Evolutionary conservation across 129 eudicot species (phyloP).

Genomic region (Centaurea solstitialis): DNA sequence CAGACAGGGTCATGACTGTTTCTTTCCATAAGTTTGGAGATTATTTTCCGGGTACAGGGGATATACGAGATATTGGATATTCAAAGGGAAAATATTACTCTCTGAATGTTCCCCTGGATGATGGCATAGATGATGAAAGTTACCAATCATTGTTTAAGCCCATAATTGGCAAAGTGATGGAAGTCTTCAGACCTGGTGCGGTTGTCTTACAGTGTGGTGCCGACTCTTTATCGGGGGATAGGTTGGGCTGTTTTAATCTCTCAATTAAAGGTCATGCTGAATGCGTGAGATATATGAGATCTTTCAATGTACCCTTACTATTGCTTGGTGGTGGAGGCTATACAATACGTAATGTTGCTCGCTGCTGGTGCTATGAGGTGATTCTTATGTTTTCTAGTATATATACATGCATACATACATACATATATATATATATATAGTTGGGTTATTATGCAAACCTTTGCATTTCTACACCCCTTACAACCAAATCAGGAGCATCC

Average conservation of each 20-base stretch:
- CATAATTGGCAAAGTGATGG: constrained; percentile 94
- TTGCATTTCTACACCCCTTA: too few species aligned
- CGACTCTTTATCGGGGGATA: constrained; percentile 88
- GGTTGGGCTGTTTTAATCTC: constrained; percentile 94
- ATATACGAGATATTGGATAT: constrained; percentile 79
- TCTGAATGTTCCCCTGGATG: constrained; percentile 91
- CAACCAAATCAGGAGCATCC: too few species aligned
- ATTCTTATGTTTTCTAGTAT: neutral
- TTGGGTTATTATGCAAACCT: too few species aligned
- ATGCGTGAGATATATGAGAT: constrained; percentile 92
- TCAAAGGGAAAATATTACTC: constrained; percentile 84
- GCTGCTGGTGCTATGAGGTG: constrained; percentile 99
- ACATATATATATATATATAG: too few species aligned
- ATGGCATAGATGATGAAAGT: constrained; percentile 96
- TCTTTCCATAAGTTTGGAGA: constrained; percentile 97
- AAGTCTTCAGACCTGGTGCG: constrained; percentile 91
- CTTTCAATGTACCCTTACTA: constrained; percentile 90
- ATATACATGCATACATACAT: neutral
- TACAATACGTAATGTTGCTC: constrained; percentile 94
- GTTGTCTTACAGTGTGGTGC: constrained; percentile 98
- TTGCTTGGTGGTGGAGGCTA: constrained; percentile 98
- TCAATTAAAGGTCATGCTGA: constrained; percentile 98
- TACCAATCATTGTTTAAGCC: constrained; percentile 86
- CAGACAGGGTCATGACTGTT: constrained; percentile 97
- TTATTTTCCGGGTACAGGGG: constrained; percentile 97